Conservation (phyloP, 2,329 filamentous ascomycete genomes). For the Colletotrichum acutatum region DNA sequence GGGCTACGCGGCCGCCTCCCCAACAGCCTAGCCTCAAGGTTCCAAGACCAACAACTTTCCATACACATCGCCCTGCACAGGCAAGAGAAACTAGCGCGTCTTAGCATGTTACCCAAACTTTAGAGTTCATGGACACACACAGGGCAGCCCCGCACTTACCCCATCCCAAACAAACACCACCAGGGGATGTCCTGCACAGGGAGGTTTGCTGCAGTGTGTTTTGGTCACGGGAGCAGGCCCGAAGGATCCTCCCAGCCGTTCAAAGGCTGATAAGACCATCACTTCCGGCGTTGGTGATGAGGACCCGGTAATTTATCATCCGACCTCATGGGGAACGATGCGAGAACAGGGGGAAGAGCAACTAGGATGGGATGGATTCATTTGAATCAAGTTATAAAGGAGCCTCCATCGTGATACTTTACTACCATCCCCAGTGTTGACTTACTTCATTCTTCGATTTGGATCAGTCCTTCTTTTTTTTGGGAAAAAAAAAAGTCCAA, state of each 20-base stretch:
- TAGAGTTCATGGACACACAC: constrained; percentile 13
- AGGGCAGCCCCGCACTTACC: constrained; percentile 15
- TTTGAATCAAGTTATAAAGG: constrained; percentile 22
- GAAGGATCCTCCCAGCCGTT: constrained; percentile 9
- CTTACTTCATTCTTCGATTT: neutral
- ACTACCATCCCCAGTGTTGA: neutral
- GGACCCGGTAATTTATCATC: neutral
- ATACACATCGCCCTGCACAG: constrained; percentile 11
- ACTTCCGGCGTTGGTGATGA: neutral
- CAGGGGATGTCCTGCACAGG: constrained; percentile 7
- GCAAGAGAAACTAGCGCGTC: constrained; percentile 1
- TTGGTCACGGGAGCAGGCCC: constrained; percentile 9
- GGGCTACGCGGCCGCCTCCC: neutral
- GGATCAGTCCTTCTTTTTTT: neutral
- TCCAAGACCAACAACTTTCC: neutral
- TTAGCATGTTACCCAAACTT: neutral
- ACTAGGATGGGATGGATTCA: neutral
- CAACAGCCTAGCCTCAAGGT: neutral
- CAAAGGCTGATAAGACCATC: constrained; percentile 4
- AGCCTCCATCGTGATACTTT: neutral
- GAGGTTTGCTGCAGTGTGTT: neutral
- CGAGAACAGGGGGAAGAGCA: neutral
- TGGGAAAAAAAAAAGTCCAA: no score
- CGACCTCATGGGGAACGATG: constrained; percentile 7
- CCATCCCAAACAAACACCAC: neutral